These are phyloP conservation scores for Cucurbita pepo DNA, from an alignment of 306 rosid species.

Conservation along the genomic window DNA sequence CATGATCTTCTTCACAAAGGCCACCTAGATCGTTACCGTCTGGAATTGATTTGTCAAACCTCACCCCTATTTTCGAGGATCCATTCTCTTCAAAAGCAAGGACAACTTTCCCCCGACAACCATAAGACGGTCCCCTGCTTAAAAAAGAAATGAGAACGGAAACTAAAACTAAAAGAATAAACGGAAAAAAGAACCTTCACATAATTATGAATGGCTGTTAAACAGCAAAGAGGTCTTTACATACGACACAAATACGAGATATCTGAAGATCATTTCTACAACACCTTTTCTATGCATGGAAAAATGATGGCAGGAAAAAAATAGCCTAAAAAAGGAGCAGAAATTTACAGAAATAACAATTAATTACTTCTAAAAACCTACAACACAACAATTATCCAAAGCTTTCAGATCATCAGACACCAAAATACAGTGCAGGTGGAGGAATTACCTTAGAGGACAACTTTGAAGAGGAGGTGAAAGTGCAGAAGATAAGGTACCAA, in stretches of 20 bases:
- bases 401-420: neutral
- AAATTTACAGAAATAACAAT: no score
- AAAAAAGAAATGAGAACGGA: conserved; percentile 7
- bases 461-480: conserved; percentile 24
- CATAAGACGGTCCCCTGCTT: conserved; percentile 81
- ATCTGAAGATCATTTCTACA: neutral
- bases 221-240: neutral
- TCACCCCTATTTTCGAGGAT: conserved; percentile 83
- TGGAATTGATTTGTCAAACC: conserved; percentile 84
- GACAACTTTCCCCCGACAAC: conserved; percentile 70
- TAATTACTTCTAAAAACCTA: no score
- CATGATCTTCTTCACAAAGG: conserved; percentile 70
- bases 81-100: conserved; percentile 85
- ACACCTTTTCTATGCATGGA: no score
- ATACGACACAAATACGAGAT: neutral
- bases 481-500: conserved; percentile 43
- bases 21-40: conserved; percentile 98
- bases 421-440: neutral
- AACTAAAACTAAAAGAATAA: neutral
- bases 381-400: neutral
- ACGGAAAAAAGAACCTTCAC: neutral
- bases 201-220: neutral
- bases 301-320: no score
- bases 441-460: conserved; percentile 51
- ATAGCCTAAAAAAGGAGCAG: no score